Evolutionary conservation across 495 filamentous ascomycete species (phyloP).

Genomic region (Penicillium odoratum): DNA sequence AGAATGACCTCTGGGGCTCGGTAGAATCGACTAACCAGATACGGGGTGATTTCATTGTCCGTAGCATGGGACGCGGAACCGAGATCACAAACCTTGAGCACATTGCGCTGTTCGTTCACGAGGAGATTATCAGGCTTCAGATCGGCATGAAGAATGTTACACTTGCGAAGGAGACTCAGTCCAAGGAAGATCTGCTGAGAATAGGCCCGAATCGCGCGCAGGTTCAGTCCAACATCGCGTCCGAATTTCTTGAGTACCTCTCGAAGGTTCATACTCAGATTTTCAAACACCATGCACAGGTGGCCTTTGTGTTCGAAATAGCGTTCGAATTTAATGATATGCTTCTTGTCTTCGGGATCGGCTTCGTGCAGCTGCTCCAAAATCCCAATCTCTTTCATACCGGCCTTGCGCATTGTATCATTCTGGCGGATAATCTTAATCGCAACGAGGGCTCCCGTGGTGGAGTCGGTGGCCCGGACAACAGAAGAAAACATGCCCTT

Average conservation of each 20-base stretch:
- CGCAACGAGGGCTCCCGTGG: slow-evolving; percentile 69
- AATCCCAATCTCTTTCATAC: slow-evolving; percentile 92
- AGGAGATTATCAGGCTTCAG: slow-evolving; percentile 97
- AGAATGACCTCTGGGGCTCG: slow-evolving; percentile 95
- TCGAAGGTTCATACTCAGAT: slow-evolving; percentile 86
- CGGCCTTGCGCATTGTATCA: slow-evolving; percentile 88
- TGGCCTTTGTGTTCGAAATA: slow-evolving; percentile 93
- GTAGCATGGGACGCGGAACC: slow-evolving; percentile 88
- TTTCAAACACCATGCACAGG: slow-evolving; percentile 95
- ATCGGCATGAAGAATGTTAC: slow-evolving; percentile 92
- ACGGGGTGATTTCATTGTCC: slow-evolving; percentile 89
- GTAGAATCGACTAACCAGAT: slow-evolving; percentile 95
- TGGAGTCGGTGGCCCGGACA: slow-evolving; percentile 82
- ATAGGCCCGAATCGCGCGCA: slow-evolving; percentile 82
- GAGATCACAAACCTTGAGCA: slow-evolving; percentile 93
- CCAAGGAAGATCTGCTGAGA: slow-evolving; percentile 93
- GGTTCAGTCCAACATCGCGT: slow-evolving; percentile 86
- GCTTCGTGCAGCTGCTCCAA: slow-evolving; percentile 77
- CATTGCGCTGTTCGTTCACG: slow-evolving; percentile 78
- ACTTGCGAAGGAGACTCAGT: slow-evolving; percentile 79
- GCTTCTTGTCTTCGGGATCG: slow-evolving; percentile 89
- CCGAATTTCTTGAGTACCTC: slow-evolving; percentile 97
- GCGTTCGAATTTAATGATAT: slow-evolving; percentile 82
- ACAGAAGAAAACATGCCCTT: slow-evolving; percentile 96
- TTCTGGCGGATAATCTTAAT: slow-evolving; percentile 96